Evolutionary conservation across 345 rosid genomes (phyloP).

Genomic region (Xanthoceras sorbifolium): DNA sequence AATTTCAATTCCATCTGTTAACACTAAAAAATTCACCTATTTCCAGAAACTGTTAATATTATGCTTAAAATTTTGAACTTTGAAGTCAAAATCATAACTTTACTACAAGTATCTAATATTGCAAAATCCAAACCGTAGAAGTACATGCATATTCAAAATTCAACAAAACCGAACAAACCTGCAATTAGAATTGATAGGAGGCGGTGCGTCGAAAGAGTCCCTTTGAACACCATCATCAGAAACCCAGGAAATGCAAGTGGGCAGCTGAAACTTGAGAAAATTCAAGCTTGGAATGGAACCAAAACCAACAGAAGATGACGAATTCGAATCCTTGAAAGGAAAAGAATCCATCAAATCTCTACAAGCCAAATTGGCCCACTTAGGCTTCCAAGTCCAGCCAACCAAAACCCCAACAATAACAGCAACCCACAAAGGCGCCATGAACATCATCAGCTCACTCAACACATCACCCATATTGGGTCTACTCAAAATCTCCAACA

Average conservation of each 20-base stretch:
- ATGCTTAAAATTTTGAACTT: not conserved
- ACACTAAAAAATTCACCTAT: not conserved
- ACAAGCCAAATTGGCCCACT: slow-evolving; percentile 66
- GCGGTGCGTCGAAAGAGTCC: slow-evolving; percentile 27
- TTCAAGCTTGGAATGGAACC: slow-evolving; percentile 41
- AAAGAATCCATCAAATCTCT: slow-evolving; percentile 41
- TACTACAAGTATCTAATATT: not conserved
- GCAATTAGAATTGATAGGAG: slow-evolving; percentile 34
- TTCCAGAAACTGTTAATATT: not conserved
- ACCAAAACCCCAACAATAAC: slow-evolving; percentile 80
- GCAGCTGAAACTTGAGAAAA: slow-evolving; percentile 53
- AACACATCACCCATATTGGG: slow-evolving; percentile 49
- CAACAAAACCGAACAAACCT: slow-evolving; percentile 42
- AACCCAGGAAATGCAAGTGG: slow-evolving; percentile 49
- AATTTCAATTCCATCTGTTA: slow-evolving; percentile 2
- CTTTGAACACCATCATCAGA: slow-evolving; percentile 32
- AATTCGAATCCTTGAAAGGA: slow-evolving; percentile 14
- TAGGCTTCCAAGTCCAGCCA: slow-evolving; percentile 97
- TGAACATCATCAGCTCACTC: slow-evolving; percentile 50
- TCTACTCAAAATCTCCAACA: slow-evolving; percentile 49
- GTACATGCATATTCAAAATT: not conserved
- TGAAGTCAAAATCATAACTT: not conserved
- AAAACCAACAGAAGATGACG: slow-evolving; percentile 14
- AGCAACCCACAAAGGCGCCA: slow-evolving; percentile 81
- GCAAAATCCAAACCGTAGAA: not conserved